These are phyloP conservation scores for Skeletonema marinoi DNA, from an alignment of 108 stramenopile genomes.

Conservation along the genomic window DNA sequence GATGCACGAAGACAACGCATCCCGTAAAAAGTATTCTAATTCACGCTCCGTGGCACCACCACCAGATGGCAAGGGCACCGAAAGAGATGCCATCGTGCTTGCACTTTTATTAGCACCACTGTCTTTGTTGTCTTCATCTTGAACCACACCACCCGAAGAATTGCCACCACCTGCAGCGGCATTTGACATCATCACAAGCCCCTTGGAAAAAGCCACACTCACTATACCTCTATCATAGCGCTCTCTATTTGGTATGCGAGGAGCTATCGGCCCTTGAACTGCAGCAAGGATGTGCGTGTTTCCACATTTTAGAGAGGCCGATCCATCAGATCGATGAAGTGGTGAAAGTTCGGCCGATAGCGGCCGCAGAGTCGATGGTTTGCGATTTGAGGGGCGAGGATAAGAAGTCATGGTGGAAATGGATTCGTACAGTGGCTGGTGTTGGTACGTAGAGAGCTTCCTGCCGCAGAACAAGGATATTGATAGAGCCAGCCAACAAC, in stretches of 20 bases:
- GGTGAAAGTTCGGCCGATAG: slow-evolving; percentile 84
- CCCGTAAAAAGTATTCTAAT: slow-evolving; percentile 60
- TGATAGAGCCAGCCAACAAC: no score
- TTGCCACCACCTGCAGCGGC: background rate
- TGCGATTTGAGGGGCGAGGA: slow-evolving; percentile 5
- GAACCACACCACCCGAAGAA: slow-evolving; percentile 6
- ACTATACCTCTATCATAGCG: slow-evolving; percentile 55
- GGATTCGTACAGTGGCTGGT: background rate
- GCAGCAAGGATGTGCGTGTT: slow-evolving; percentile 88
- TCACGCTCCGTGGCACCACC: slow-evolving; percentile 58
- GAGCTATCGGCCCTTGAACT: slow-evolving; percentile 87
- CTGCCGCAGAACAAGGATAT: no score
- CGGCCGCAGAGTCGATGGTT: slow-evolving; percentile 68
- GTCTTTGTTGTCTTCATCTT: background rate
- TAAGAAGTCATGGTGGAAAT: background rate
- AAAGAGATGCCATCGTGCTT: slow-evolving; percentile 9
- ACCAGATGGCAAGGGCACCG: slow-evolving; percentile 32
- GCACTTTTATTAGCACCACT: slow-evolving; percentile 8
- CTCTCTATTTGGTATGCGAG: slow-evolving; percentile 62
- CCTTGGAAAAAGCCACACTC: slow-evolving; percentile 71
- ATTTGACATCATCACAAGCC: slow-evolving; percentile 27
- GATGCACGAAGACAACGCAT: slow-evolving; percentile 57
- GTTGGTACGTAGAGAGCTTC: no score
- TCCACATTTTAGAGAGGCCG: slow-evolving; percentile 79
- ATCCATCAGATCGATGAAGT: slow-evolving; percentile 85